These are phyloP conservation scores for Streptanthus diversifolius DNA, from an alignment of 345 rosid species.

Conservation along the genomic window DNA sequence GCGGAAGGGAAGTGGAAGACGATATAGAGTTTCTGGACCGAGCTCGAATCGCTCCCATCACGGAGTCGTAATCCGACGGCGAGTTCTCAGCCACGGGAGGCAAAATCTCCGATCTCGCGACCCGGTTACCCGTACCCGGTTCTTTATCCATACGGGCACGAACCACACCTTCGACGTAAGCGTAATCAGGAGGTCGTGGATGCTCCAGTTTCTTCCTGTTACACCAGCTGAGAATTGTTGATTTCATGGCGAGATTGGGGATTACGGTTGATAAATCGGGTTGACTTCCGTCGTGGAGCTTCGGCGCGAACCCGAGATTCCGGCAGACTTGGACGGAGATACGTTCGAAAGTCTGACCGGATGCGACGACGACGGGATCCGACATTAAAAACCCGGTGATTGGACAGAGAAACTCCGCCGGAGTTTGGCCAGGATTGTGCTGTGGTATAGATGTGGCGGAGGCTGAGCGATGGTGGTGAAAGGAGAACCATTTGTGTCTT, in stretches of 20 bases:
- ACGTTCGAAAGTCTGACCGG: conserved; percentile 85
- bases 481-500: conserved; percentile 60
- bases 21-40: conserved; percentile 44
- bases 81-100: conserved; percentile 49
- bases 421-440: conserved; percentile 35
- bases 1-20: conserved; percentile 52
- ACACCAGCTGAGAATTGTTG: conserved; percentile 69
- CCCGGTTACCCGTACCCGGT: conserved; percentile 38
- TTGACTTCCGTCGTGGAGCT: conserved; percentile 41
- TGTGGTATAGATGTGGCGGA: conserved; percentile 23
- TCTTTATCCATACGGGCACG: conserved; percentile 38
- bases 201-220: conserved; percentile 26
- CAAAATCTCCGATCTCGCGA: conserved; percentile 62
- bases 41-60: conserved; percentile 39
- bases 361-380: conserved; percentile 77
- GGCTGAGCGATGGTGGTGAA: conserved; percentile 42
- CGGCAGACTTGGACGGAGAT: conserved; percentile 63
- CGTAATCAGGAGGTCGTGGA: conserved; percentile 48
- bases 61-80: conserved; percentile 24
- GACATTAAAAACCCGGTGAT: conserved; percentile 58
- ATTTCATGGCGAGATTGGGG: conserved; percentile 65
- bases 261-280: conserved; percentile 61
- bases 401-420: conserved; percentile 65
- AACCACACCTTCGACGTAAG: conserved; percentile 49
- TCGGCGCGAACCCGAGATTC: conserved; percentile 47